Conservation (phyloP, 1,284 basidiomycete genomes). For the Apiotrichum gracile region DNA sequence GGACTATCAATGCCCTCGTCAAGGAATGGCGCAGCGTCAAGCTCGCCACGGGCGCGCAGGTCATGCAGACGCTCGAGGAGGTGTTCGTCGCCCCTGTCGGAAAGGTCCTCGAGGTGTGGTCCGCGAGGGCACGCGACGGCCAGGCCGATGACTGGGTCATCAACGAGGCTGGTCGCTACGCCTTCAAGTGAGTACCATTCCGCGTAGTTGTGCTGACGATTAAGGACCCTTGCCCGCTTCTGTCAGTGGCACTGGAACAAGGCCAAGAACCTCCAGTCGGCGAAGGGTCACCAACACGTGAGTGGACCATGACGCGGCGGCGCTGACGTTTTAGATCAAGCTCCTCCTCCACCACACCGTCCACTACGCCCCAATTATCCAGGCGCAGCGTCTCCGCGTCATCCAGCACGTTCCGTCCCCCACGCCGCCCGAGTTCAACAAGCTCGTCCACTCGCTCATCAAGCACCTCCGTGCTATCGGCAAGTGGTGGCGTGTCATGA, state of each 20-base stretch:
- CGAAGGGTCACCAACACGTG: constrained; percentile 28
- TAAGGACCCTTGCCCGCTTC: constrained; percentile 41
- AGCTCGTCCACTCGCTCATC: constrained; percentile 30
- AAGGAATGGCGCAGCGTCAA: constrained; percentile 47
- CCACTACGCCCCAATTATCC: constrained; percentile 38
- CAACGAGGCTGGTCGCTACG: constrained; percentile 42
- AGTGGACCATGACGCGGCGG: constrained; percentile 6
- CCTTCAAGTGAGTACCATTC: constrained; percentile 41
- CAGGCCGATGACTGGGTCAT: constrained; percentile 39
- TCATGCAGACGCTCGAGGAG: constrained; percentile 39
- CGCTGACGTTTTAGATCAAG: too few species aligned
- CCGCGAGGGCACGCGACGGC: constrained; percentile 24
- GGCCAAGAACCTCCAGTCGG: constrained; percentile 36
- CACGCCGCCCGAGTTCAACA: constrained; percentile 16
- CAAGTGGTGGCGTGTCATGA: constrained; percentile 45
- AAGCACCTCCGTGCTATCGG: constrained; percentile 45
- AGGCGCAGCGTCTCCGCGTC: constrained; percentile 34
- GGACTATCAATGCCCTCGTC: constrained; percentile 47
- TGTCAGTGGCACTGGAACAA: constrained; percentile 42
- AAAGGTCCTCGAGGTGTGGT: constrained; percentile 36
- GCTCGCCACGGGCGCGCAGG: constrained; percentile 37
- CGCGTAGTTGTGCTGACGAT: not conserved
- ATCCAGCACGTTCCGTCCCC: constrained; percentile 17
- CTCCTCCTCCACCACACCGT: constrained; percentile 37
- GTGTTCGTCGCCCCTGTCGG: constrained; percentile 32